phyloP scores from a whole-genome alignment of 2,329 filamentous ascomycete genomes.

The Fusarium sororula region DNA sequence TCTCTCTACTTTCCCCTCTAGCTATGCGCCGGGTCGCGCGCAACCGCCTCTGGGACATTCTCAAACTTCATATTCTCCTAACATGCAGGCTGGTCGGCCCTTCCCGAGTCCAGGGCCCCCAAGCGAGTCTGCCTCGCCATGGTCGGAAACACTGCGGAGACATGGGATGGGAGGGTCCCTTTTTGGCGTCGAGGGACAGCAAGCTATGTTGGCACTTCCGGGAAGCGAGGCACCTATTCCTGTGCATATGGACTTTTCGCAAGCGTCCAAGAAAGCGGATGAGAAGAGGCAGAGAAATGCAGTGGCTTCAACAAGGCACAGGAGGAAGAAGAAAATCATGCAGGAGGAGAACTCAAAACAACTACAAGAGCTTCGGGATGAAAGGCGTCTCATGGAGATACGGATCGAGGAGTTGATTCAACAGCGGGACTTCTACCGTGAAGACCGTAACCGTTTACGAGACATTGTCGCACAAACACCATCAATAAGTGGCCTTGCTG shows the following conservation, averaged over 20 bases:
- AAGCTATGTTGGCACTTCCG: constrained; percentile 52
- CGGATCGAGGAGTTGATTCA: constrained; percentile 56
- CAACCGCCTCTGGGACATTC: constrained; percentile 29
- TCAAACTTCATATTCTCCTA: constrained; percentile 35
- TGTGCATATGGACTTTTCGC: constrained; percentile 80
- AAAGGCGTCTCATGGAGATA: constrained; percentile 71
- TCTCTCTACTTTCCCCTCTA: constrained; percentile 33
- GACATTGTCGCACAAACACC: constrained; percentile 71
- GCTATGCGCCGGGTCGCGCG: constrained; percentile 26
- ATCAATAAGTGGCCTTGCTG: constrained; percentile 62
- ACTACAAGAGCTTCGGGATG: constrained; percentile 74
- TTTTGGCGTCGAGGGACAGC: constrained; percentile 47
- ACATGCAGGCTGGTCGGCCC: constrained; percentile 31
- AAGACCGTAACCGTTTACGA: constrained; percentile 76
- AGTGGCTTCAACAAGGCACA: constrained; percentile 83
- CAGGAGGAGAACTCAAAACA: constrained; percentile 76
- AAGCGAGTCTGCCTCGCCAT: constrained; percentile 40
- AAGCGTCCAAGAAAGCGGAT: constrained; percentile 83
- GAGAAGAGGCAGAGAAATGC: constrained; percentile 89
- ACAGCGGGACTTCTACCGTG: constrained; percentile 74
- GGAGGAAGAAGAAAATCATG: constrained; percentile 82
- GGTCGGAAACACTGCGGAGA: constrained; percentile 48
- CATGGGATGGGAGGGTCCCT: constrained; percentile 40
- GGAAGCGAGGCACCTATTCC: constrained; percentile 55
- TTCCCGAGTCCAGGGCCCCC: constrained; percentile 32